Evolutionary conservation across 164 flowering plant species (phyloP), one percentile per base, ranked within the genome.

Genomic region (Houttuynia cordata): DNA sequence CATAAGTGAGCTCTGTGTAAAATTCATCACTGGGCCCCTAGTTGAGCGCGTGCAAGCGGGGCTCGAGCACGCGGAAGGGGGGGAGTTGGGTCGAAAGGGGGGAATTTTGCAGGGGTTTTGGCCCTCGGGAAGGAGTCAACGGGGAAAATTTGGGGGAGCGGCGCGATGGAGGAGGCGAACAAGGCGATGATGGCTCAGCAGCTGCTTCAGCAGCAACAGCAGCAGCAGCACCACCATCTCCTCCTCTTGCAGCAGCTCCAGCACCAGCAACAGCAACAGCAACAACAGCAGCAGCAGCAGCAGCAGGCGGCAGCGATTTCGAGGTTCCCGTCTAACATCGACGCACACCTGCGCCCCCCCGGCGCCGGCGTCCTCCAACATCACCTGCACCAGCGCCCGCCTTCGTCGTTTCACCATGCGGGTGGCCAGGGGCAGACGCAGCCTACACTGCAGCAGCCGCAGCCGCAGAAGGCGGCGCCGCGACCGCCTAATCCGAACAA

Each of bases 291-390:
- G 5, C 79, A 75, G 0, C 75, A 74, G 1, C 79, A 72, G 4
- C 73, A 70, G 8, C 75, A 66, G 23, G 24, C 23, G 56, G 23
- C 56, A 5, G 92, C 87, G 34, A 88, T 91, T n/a, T 78, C 92
- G 34, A 84, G 96, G 6, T 91, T 88, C 65, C 98, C 98, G 0
- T 91, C 98, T 20, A 91, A 87, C 68, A 88, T 91, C 64, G 98
- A 91, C 47, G 95, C 85, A 24, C 98, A 91, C 67, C 69, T 91
- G 12, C 88, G 96, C 10, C 78, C 96, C 8, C 83, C 82, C 0
- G 81, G 83, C 54, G 56, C 58, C 68, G 72, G 61, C 75, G 39
- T 70, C 39, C 83, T 79, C 65, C n/a, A n/a, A n/a, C 75, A 73
- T 53, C 71, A 67, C 39, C 82, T 61, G 15, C 79, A 77, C 21